phyloP scores from a whole-genome alignment of 2,329 filamentous ascomycete species.

The Penicillium expansum region DNA sequence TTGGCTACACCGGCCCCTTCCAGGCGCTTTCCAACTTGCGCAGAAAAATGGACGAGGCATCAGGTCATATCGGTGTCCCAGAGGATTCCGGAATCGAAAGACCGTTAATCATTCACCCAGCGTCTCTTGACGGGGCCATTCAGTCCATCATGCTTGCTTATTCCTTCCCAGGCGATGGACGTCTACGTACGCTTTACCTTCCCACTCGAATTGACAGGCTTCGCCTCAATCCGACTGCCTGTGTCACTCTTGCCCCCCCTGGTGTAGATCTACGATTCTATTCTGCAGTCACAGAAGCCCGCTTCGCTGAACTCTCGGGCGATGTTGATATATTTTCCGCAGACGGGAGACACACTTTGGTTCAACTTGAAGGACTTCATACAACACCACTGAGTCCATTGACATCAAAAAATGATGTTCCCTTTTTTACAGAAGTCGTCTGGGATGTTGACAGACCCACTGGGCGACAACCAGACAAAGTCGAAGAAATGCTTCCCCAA shows the following conservation, averaged over 20 bases:
- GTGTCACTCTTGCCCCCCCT: conserved; percentile 1
- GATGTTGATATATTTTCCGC: conserved; percentile 24
- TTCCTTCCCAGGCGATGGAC: conserved; percentile 22
- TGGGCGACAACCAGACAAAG: not conserved
- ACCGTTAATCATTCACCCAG: conserved; percentile 16
- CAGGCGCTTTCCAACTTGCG: conserved; percentile 14
- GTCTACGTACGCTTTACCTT: conserved; percentile 21
- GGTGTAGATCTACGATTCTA: conserved; percentile 18
- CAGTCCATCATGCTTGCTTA: conserved; percentile 25
- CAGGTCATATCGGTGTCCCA: conserved; percentile 18
- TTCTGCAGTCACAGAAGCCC: conserved; percentile 15
- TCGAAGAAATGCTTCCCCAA: not conserved
- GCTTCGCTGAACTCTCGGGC: conserved; percentile 21
- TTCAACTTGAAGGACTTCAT: conserved; percentile 24
- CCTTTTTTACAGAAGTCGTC: conserved; percentile 20
- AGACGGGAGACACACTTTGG: conserved; percentile 13
- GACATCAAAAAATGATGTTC: conserved; percentile 16
- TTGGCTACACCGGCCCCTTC: conserved; percentile 28
- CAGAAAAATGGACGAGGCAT: conserved; percentile 22
- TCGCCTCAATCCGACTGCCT: conserved; percentile 15
- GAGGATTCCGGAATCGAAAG: not conserved
- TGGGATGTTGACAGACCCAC: conserved; percentile 19
- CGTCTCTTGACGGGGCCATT: conserved; percentile 18
- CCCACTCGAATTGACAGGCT: conserved; percentile 22
- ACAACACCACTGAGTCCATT: conserved; percentile 20